Conservation (phyloP, 2,329 filamentous ascomycete species). For the Fusarium equiseti region DNA sequence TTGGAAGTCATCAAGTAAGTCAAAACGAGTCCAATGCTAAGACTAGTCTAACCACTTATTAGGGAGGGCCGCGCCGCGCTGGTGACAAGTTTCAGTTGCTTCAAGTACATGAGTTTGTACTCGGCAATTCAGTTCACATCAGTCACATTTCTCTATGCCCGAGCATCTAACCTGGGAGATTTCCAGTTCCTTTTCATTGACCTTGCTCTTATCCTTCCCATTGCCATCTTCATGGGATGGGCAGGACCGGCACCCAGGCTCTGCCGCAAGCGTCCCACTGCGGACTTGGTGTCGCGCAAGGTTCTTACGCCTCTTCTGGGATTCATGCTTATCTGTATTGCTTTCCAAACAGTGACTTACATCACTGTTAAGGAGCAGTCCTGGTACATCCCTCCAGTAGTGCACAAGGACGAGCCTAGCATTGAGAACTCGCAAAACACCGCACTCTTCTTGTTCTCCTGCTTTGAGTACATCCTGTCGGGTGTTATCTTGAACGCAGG, state of each 20-base stretch:
- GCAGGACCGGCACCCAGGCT: slow-evolving; percentile 83
- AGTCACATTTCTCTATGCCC: slow-evolving; percentile 95
- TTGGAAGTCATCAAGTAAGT: slow-evolving; percentile 85
- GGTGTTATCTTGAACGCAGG: slow-evolving; percentile 93
- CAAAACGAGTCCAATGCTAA: not conserved
- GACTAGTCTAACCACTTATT: slow-evolving; percentile 38
- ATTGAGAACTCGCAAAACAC: slow-evolving; percentile 95
- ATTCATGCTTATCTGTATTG: slow-evolving; percentile 84
- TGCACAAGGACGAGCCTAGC: slow-evolving; percentile 84
- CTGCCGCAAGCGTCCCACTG: slow-evolving; percentile 87
- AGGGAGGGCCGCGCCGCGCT: slow-evolving; percentile 93
- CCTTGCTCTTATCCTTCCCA: slow-evolving; percentile 89
- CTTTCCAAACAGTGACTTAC: slow-evolving; percentile 81
- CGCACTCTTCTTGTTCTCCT: slow-evolving; percentile 87
- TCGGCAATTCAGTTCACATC: slow-evolving; percentile 99
- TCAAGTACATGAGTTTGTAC: slow-evolving; percentile 99
- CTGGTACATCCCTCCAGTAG: slow-evolving; percentile 86
- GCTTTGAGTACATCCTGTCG: slow-evolving; percentile 94
- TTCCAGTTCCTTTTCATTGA: slow-evolving; percentile 99
- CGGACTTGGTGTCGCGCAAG: slow-evolving; percentile 91
- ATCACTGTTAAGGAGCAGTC: slow-evolving; percentile 79
- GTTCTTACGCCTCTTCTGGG: slow-evolving; percentile 90
- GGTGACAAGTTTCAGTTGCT: slow-evolving; percentile 99
- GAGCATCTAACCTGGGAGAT: slow-evolving; percentile 92
- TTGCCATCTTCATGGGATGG: slow-evolving; percentile 99